Conservation (phyloP, 495 filamentous ascomycete genomes). For the Hyphodiscus hymeniophilus region DNA sequence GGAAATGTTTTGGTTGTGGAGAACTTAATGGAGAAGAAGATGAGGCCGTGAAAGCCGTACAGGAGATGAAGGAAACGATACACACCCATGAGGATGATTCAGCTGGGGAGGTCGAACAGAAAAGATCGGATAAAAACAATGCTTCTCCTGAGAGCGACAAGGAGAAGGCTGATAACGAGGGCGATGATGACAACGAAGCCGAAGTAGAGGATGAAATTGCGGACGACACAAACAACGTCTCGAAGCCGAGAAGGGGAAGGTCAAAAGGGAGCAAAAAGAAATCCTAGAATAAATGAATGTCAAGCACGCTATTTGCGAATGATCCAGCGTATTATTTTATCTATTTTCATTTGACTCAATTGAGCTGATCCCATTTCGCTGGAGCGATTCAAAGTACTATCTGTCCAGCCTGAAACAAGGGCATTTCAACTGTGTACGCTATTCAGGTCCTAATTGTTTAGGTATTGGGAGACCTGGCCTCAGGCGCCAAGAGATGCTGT, state of each 20-base stretch:
- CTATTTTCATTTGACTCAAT: no score
- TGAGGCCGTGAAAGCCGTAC: constrained; percentile 54
- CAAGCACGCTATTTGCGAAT: neutral
- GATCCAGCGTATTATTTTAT: no score
- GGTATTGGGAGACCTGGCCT: no score
- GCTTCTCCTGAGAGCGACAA: constrained; percentile 2
- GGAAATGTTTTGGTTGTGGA: constrained; percentile 82
- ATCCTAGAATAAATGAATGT: neutral
- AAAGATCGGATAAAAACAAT: neutral
- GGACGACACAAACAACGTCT: constrained; percentile 14
- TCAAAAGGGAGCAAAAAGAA: constrained; percentile 15
- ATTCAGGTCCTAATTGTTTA: no score
- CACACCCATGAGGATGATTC: constrained; percentile 1
- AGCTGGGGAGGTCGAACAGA: neutral
- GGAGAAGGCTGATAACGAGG: constrained; percentile 6
- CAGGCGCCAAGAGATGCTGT: no score
- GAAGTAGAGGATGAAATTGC: constrained; percentile 8
- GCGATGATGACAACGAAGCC: neutral
- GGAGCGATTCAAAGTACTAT: no score
- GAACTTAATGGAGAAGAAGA: constrained; percentile 76
- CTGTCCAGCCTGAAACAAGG: no score
- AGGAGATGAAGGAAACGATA: constrained; percentile 32
- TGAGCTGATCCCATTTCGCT: no score
- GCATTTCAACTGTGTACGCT: no score
- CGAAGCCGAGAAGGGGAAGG: constrained; percentile 13